phyloP scores from a whole-genome alignment of 2,329 filamentous ascomycete genomes.

The Davidsoniella australis region DNA sequence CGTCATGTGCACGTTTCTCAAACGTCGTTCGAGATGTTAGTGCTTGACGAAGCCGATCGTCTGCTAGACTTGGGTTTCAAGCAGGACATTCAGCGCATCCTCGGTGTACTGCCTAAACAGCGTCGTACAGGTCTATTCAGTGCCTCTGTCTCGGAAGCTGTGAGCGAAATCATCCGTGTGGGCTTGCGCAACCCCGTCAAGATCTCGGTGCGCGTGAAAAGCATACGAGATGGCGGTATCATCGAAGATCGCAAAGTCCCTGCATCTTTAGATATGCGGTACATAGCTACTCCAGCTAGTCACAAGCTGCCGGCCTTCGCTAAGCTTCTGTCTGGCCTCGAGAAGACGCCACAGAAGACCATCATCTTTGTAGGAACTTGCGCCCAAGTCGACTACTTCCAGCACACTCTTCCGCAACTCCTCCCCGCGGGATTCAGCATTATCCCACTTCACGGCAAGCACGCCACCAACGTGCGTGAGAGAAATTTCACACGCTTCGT shows the following conservation, averaged over 20 bases:
- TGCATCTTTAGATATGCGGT: conserved; percentile 82
- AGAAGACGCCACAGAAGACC: conserved; percentile 62
- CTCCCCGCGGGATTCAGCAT: conserved; percentile 52
- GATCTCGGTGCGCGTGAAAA: conserved; percentile 83
- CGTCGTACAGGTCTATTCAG: conserved; percentile 85
- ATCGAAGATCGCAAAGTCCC: conserved; percentile 75
- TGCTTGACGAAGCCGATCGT: conserved; percentile 88
- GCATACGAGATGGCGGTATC: conserved; percentile 43
- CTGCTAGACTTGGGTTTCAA: conserved; percentile 89
- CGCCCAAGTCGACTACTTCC: conserved; percentile 87
- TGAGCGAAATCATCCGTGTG: conserved; percentile 81
- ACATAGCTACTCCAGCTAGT: conserved; percentile 55
- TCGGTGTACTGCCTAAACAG: conserved; percentile 77
- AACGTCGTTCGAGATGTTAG: conserved; percentile 77
- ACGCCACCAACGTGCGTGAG: conserved; percentile 69
- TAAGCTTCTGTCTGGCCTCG: conserved; percentile 49
- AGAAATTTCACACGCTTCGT: conserved; percentile 76
- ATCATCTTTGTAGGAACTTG: conserved; percentile 92
- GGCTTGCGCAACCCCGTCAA: conserved; percentile 89
- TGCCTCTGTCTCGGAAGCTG: conserved; percentile 87
- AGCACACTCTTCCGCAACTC: conserved; percentile 57
- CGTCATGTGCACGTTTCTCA: conserved; percentile 76
- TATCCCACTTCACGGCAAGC: conserved; percentile 80
- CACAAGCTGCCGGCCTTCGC: conserved; percentile 65
- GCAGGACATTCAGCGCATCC: conserved; percentile 70